Base-by-base conservation (phyloP, 2,329 filamentous ascomycete genomes). In the Colletotrichum graminicola region DNA sequence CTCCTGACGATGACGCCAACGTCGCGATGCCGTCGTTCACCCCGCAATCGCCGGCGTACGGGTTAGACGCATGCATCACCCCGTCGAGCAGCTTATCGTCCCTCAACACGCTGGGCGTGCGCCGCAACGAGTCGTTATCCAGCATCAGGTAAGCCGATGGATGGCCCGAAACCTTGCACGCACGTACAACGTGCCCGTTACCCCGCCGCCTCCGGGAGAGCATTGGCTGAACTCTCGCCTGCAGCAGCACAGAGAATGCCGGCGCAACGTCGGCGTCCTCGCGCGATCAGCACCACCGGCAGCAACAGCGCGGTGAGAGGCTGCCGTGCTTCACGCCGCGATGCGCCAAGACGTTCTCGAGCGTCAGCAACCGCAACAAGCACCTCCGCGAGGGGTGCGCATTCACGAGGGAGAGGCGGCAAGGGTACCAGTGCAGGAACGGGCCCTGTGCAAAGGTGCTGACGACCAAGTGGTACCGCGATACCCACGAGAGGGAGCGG, bases 321-420 rank as follows among this genome's bases (percentile, higher is more conserved):
- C 69, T 73, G 21, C 54, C 69, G 23, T 80, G 78, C 67, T 21
- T 55, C 12, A 12, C 54, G 6, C 41, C 66, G 10, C 57, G 59
- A 14, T 80, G 78, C 47, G 61, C 67, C 52, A 80, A 79, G 73
- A 74, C 69, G 23, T 80, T 80, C 39, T 77, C 78, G 1, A 80
- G 73, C 60, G 66, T 75, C 34, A 77, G 78, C 69, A 80, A 79
- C 62, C 75, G 77, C 32, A 79, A 79, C 67, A 80, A 80, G 64
- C 78, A 80, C 73, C 75, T 76, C 71, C 75, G 73, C 2, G 75
- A 78, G 56, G 78, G 77, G 2, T 80, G 78, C 51, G 71, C 74
- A 4, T 73, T 75, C 34, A 71, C 26, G 14, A 73, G 75, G 7
- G 73, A 75, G 41, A 75, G 74, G 29, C 72, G 67, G 12, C 57